These are phyloP conservation scores for Cladorrhinum sp. DNA, from an alignment of 2,329 filamentous ascomycete genomes.

Conservation along the genomic window DNA sequence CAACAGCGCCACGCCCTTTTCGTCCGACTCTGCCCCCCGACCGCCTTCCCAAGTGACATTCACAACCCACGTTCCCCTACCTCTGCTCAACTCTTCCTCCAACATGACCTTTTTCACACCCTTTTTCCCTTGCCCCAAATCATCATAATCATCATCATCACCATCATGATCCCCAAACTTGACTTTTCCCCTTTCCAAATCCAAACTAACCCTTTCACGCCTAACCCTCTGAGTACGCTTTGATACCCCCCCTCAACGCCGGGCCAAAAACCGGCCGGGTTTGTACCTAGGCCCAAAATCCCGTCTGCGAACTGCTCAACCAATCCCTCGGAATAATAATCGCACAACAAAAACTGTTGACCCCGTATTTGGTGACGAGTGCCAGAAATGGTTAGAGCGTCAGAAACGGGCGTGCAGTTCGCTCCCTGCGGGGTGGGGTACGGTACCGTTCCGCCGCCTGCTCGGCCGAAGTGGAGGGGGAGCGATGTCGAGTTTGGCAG, in stretches of 20 bases:
- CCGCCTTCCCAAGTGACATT: conserved; percentile 28
- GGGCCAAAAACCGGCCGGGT: conserved; percentile 8
- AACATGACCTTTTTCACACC: conserved; percentile 27
- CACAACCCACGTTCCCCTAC: conserved; percentile 27
- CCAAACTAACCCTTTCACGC: background rate
- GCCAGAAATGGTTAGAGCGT: conserved; percentile 31
- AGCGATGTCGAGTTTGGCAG: conserved; percentile 21
- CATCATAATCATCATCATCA: too few relatives aligned
- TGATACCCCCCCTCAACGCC: background rate
- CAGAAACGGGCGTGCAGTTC: conserved; percentile 29
- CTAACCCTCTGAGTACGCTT: background rate
- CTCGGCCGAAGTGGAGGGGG: conserved; percentile 23
- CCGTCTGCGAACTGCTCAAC: conserved; percentile 32
- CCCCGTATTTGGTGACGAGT: conserved; percentile 19
- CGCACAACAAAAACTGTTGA: conserved; percentile 34
- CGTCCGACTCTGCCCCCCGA: conserved; percentile 12
- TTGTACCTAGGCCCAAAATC: conserved; percentile 32
- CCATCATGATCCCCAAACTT: background rate
- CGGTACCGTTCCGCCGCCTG: conserved; percentile 31
- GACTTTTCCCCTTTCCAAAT: background rate
- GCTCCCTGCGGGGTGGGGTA: conserved; percentile 25
- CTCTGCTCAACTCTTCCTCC: conserved; percentile 21
- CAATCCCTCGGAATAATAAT: conserved; percentile 30
- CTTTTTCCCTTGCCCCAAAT: background rate
- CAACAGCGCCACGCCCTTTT: conserved; percentile 26